Conservation (phyloP, 2,329 filamentous ascomycete species). For the Cytospora piceicola region DNA sequence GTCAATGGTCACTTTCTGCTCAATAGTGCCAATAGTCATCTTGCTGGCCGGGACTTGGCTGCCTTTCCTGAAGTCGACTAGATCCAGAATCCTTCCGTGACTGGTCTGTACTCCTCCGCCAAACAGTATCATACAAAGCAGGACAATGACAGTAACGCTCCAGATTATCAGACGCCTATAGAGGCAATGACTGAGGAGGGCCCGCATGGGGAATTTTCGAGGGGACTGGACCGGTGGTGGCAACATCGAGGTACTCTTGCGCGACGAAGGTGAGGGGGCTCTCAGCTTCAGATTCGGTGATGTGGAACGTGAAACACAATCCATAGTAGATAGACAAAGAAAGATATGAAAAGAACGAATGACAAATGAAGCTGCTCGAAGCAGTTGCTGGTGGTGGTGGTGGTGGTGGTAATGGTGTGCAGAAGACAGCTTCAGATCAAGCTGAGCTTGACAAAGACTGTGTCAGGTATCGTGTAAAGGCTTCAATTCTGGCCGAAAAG, state of each 20-base stretch:
- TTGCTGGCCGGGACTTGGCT: conserved; percentile 26
- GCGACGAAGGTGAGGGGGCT: conserved; percentile 25
- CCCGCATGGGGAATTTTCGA: conserved; percentile 43
- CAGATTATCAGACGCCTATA: conserved; percentile 58
- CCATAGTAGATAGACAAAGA: conserved; percentile 18
- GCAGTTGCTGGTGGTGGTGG: not conserved
- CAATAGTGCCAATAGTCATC: conserved; percentile 5
- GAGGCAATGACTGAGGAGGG: conserved; percentile 55
- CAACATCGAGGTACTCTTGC: conserved; percentile 27
- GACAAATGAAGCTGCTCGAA: conserved; percentile 21
- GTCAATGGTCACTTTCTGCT: conserved; percentile 32
- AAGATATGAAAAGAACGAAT: not conserved
- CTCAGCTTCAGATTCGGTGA: conserved; percentile 23
- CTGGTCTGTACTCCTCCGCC: conserved; percentile 37
- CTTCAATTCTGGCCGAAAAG: not conserved
- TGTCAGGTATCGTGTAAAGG: not conserved
- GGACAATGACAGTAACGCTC: conserved; percentile 46
- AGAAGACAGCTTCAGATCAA: conserved; percentile 23
- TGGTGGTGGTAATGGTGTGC: conserved; percentile 8
- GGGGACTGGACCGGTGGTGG: conserved; percentile 28
- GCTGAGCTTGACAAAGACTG: conserved; percentile 17
- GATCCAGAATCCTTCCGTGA: conserved; percentile 32
- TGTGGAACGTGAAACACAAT: conserved; percentile 21
- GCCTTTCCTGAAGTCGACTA: conserved; percentile 33
- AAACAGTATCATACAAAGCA: conserved; percentile 48